Evolutionary conservation across 1,284 basidiomycete genomes (phyloP).

Genomic region (Hemileia vastatrix): DNA sequence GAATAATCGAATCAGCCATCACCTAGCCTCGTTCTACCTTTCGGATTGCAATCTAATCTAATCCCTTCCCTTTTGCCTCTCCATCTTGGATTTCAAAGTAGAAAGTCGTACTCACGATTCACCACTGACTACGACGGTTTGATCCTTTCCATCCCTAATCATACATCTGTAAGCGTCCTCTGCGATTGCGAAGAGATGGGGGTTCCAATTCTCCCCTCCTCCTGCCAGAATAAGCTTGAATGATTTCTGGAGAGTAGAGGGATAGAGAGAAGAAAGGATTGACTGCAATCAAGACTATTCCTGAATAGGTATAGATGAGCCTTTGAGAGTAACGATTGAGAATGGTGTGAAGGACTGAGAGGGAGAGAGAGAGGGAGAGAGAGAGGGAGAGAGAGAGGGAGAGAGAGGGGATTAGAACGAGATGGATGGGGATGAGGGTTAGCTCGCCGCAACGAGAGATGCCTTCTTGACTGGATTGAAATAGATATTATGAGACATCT

Average conservation of each 20-base stretch:
- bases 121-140: conserved; percentile 44
- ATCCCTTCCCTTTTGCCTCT: too few species aligned
- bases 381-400: neutral
- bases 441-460: neutral
- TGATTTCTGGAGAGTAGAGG: conserved; percentile 44
- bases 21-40: neutral
- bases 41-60: too few species aligned
- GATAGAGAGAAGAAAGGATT: too few species aligned
- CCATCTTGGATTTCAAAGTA: too few species aligned
- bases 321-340: conserved; percentile 43
- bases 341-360: conserved; percentile 40
- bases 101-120: too few species aligned
- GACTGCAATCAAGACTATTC: conserved; percentile 44
- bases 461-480: neutral
- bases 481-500: too few species aligned
- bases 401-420: neutral
- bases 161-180: conserved; percentile 45
- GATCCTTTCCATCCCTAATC: conserved; percentile 43
- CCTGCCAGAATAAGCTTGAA: conserved; percentile 42
- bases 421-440: neutral
- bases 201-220: conserved; percentile 42
- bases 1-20: neutral
- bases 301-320: conserved; percentile 44
- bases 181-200: conserved; percentile 42
- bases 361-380: neutral